A percentile compares a stretch with the other conserved stretches of the same genome.
Evolutionary conservation across 1,139 yeast genomes (phyloP).

Genomic region (Geotrichum bryndzae): DNA sequence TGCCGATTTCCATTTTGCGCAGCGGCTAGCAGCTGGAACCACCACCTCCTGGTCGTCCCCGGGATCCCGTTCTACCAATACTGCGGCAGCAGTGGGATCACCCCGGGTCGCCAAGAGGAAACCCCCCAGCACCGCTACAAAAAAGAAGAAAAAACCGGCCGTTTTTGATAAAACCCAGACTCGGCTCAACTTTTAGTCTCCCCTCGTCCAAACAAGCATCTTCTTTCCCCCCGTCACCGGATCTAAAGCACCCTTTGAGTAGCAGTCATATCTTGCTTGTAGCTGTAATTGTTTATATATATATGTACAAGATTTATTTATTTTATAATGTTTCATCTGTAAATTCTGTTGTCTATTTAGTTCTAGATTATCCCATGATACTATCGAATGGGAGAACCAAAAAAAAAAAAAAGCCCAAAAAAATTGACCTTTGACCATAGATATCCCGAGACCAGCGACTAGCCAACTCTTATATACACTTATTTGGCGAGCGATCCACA

Average conservation of each 20-base stretch:
- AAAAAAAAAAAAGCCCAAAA: no score
- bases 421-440: not conserved
- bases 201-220: not conserved
- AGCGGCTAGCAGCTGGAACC: conserved; percentile 32
- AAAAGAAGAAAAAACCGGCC: conserved; percentile 15
- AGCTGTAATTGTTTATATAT: not conserved
- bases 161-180: conserved; percentile 20
- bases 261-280: not conserved
- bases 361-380: not conserved
- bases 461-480: not conserved
- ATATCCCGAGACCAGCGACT: not conserved
- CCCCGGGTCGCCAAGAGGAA: not conserved
- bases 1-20: conserved; percentile 40
- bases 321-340: no score
- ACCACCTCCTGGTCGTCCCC: not conserved
- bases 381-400: not conserved
- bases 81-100: conserved; percentile 2
- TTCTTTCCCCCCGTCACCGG: no score
- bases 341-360: not conserved
- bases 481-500: conserved; percentile 70
- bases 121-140: not conserved
- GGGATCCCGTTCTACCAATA: not conserved
- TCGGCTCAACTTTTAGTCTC: conserved; percentile 19
- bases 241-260: not conserved
- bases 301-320: no score